Base-by-base conservation (phyloP, 1,284 basidiomycete genomes). In the Sparassis latifolia region DNA sequence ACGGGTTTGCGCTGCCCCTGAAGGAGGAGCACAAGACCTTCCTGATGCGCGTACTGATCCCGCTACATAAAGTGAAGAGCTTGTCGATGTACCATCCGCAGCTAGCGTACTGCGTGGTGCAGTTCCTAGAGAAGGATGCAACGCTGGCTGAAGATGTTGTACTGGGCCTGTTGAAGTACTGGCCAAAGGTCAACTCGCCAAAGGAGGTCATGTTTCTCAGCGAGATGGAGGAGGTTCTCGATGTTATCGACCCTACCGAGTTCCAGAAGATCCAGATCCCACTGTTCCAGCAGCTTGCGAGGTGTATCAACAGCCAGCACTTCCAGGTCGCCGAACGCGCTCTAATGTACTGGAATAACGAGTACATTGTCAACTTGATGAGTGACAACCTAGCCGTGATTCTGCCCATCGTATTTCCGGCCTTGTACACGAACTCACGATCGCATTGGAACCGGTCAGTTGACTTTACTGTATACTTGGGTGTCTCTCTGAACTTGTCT, bases 201-300 rank as follows among this genome's bases (percentile, higher is more conserved):
- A 99, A 99, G 72, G 97, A 99, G 69, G 97, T 99, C 71, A 99
- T 99, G 97, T 99, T 93, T 76, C 77, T 99, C 57, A 99, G 98
- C 72, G 97, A 99, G 75, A 93, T 99, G 52, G 97, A 99, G 70
- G 97, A 99, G 74, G 92, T 99, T 20, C 74, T 99, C 54, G 97
- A 99, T 68, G 97, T 99, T 51, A 98, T 98, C 61, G 96, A 99
- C 68, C 92, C 94, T 5, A 80, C 79, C 53, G 96, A 99, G 70
- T 99, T 99, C 73, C 88, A 88, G 69, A 99, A 98, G 79, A 92
- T 99, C 58, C 91, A 97, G 71, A 78, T 93, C 38, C 85, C 92
- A 1, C 76, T 99, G 46, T 99, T 99, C 80, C 86, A 88, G 57
- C 97, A 99, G 68, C 80, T 99, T 30, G 88, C 94, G 39, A 81